Base-by-base conservation (phyloP, 805 yeast genomes). In the Nakazawaea laoshanensis region DNA sequence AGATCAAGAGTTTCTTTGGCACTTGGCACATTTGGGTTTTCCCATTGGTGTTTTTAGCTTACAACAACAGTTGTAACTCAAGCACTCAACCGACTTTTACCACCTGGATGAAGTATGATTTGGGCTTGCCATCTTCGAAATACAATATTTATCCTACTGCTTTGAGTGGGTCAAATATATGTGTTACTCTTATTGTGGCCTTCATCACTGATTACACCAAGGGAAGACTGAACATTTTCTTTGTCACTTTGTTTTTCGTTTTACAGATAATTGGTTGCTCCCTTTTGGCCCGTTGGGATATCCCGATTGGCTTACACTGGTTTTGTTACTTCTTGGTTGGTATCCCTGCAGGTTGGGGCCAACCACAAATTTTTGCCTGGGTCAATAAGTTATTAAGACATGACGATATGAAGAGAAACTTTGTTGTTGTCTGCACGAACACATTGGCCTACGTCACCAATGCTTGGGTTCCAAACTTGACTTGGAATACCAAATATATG, bases 321-420 rank as follows among this genome's bases (percentile, higher is more conserved):
- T 50, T 65, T 10, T 53, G 65, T 10, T 74, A 68, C 47, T 70
- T 62, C 41, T 39, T 70, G 29, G 49, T 64, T 3, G 71, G 72
- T 3, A 47, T 65, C n/a, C 74, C 75, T 7, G 53, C 66, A 1
- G 45, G 67, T 3, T 63, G 63, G 65, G 78, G 75, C 1, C 77
- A 70, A 50, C 77, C 77, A 3, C 60, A 67, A 41, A 67, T 71
- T 9, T 72, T 65, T 39, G 57, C 74, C 3, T 74, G 79, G 80
- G 63, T 71, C 24, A 73, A 73, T 45, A 53, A 70, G 23, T 44
- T 63, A 19, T 45, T 73, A 12, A 55, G 57, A 16, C 48, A 56
- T 6, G 65, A 67, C 37, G 72, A 66, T 44, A 48, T 57, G 61
- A 54, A 59, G 48, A 44, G 61, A 51, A 46, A 50, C 33, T 40